Base-by-base conservation (phyloP, 2,329 filamentous ascomycete genomes). In the Fusarium torreyae region DNA sequence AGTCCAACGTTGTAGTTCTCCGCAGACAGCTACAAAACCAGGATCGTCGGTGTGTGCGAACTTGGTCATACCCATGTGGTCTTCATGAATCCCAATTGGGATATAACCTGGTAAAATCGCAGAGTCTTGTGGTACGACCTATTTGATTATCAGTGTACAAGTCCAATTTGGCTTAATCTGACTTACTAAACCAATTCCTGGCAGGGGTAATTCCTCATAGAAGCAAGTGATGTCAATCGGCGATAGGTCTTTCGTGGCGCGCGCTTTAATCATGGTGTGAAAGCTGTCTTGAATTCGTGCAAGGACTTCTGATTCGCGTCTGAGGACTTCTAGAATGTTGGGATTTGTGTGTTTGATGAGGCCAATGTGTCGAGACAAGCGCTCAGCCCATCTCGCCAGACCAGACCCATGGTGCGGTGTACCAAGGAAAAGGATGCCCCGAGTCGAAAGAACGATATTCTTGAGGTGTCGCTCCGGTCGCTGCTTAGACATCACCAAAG, bases 121-220 rank as follows among this genome's bases (percentile, higher is more conserved):
- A 2, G 63, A 66, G n/a, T 69, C 46, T 36, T 60, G 49, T 7
- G 54, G 58, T 1, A 66, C 63, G 36, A 69, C 36, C 1, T 43
- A 28, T 28, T 9, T 9, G 2, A 3, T 2, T 28, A 28, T 28
- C 4, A 28, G 26, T 28, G 3, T 28, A 28, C 10, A 10, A 28
- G 6, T 28, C 26, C 26, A 10, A 10, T 9, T 10, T 28, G 10
- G 10, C 26, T 10, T 28, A 10, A 28, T 4, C 10, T 28, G 26
- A 28, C 26, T 9, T 28, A 28, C 26, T 28, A 28, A 28, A 1
- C 60, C 55, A 4, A 56, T 11, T 4, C 5, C 49, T 8, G 42
- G 22, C 45, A 64, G 18, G 10, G 63, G 63, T 0, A 67, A 28
- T 22, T 66, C 55, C 33, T 67, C 63, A 17, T 63, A 69, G 28